Evolutionary conservation across 2,329 filamentous ascomycete genomes (phyloP).

Genomic region (Calonectria pseudoturangicola): DNA sequence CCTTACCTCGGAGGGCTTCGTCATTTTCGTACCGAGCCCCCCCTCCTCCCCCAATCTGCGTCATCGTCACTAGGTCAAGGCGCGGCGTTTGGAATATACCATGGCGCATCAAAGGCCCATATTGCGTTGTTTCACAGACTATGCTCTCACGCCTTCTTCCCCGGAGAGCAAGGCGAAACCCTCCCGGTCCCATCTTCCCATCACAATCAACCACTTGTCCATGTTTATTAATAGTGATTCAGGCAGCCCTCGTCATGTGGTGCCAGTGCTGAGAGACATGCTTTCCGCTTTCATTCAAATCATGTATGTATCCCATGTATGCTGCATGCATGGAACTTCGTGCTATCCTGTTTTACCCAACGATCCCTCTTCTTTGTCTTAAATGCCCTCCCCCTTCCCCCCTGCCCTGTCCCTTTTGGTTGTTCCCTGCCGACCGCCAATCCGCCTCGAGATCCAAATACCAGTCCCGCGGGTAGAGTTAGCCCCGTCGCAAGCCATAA

Average conservation of each 20-base stretch:
- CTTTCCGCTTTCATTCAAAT: constrained; percentile 33
- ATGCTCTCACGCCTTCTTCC: constrained; percentile 17
- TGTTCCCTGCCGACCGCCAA: constrained; percentile 12
- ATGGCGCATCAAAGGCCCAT: constrained; percentile 19
- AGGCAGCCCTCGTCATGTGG: constrained; percentile 20
- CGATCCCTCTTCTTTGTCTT: constrained; percentile 15
- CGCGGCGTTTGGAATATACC: constrained; percentile 29
- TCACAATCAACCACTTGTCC: constrained; percentile 23
- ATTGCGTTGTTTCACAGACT: constrained; percentile 37
- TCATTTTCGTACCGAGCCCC: constrained; percentile 22
- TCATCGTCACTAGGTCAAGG: constrained; percentile 22
- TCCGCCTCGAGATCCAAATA: constrained; percentile 34
- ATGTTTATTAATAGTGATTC: constrained; percentile 36
- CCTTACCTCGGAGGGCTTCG: constrained; percentile 6
- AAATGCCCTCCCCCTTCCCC: constrained; percentile 18
- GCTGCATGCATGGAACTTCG: constrained; percentile 23
- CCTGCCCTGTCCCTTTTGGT: constrained; percentile 28
- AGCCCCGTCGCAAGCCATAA: constrained; percentile 26
- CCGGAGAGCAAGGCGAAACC: constrained; percentile 23
- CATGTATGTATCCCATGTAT: constrained; percentile 20
- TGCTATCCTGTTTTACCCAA: constrained; percentile 25
- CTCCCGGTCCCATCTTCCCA: constrained; percentile 27
- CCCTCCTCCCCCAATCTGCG: constrained; percentile 6
- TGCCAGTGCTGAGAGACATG: constrained; percentile 20
- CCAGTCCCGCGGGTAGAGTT: constrained; percentile 33